Evolutionary conservation across 2,329 filamentous ascomycete genomes (phyloP).

Genomic region (Beauveria sp.): DNA sequence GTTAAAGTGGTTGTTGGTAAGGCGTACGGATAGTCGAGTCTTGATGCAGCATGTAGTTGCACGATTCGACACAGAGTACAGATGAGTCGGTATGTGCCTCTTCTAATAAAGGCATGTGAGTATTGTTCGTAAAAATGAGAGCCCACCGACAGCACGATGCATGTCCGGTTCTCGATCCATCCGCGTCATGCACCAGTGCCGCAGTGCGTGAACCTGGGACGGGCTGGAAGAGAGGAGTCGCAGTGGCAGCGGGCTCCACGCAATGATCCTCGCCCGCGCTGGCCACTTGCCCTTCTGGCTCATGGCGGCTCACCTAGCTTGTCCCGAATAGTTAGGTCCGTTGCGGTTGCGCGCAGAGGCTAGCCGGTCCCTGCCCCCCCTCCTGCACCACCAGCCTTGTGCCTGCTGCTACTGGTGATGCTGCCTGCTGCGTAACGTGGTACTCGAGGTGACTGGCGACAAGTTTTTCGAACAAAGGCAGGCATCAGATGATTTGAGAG

Average conservation of each 20-base stretch:
- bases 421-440: background rate
- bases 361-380: background rate
- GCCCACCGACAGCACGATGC: background rate
- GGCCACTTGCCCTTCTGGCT: conserved; percentile 10
- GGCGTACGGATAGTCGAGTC: too few relatives aligned
- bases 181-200: too few relatives aligned
- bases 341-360: background rate
- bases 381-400: background rate
- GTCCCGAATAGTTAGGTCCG: conserved; percentile 10
- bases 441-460: background rate
- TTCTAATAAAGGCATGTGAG: too few relatives aligned
- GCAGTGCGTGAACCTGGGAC: too few relatives aligned
- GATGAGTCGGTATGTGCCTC: too few relatives aligned
- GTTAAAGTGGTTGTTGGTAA: too few relatives aligned
- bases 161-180: too few relatives aligned
- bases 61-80: too few relatives aligned
- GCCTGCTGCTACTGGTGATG: background rate
- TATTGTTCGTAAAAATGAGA: too few relatives aligned
- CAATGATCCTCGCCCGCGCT: background rate
- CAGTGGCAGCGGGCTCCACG: background rate
- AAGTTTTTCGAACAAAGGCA: too few relatives aligned
- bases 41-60: too few relatives aligned
- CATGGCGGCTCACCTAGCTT: conserved; percentile 7
- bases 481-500: too few relatives aligned
- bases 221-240: background rate